These are phyloP conservation scores for Acaromyces ingoldii DNA, from an alignment of 1,284 basidiomycete genomes.

Conservation along the genomic window DNA sequence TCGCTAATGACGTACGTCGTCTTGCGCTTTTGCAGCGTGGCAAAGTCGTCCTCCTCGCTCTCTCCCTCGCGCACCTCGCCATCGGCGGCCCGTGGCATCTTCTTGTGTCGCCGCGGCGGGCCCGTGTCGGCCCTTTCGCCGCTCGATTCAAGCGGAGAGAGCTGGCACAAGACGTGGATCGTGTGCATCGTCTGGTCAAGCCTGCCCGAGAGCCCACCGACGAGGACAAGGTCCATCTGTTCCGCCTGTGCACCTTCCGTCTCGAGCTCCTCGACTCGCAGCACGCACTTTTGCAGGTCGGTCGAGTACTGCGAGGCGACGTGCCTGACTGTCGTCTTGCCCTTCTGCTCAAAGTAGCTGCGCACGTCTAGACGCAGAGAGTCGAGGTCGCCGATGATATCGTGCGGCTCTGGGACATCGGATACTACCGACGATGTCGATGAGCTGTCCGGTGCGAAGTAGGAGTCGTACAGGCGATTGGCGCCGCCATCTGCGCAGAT, in stretches of 20 bases:
- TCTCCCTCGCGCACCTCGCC: not conserved
- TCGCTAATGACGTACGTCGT: slow-evolving; percentile 74
- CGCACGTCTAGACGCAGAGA: slow-evolving; percentile 73
- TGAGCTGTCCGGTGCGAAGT: no score
- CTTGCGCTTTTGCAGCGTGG: slow-evolving; percentile 55
- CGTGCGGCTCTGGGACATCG: slow-evolving; percentile 60
- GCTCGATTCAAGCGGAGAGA: slow-evolving; percentile 46
- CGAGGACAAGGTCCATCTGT: slow-evolving; percentile 60
- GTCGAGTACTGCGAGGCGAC: slow-evolving; percentile 78
- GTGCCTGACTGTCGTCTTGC: slow-evolving; percentile 57
- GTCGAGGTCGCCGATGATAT: slow-evolving; percentile 91
- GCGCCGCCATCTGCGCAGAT: slow-evolving; percentile 90
- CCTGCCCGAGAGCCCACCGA: slow-evolving; percentile 83
- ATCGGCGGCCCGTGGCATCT: no score
- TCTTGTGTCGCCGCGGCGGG: no score
- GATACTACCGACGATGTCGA: no score
- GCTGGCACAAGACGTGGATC: slow-evolving; percentile 75
- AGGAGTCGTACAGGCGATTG: slow-evolving; percentile 72
- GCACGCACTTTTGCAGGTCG: slow-evolving; percentile 87
- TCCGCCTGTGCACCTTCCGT: slow-evolving; percentile 51
- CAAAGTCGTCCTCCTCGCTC: slow-evolving; percentile 13
- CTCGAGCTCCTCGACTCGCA: slow-evolving; percentile 59
- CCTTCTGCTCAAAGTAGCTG: slow-evolving; percentile 64
- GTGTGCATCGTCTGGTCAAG: slow-evolving; percentile 92
- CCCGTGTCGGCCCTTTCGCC: slow-evolving; percentile 51